These are phyloP conservation scores for Termitomyces sp. DNA, from an alignment of 768 basidiomycete species.

Conservation along the genomic window DNA sequence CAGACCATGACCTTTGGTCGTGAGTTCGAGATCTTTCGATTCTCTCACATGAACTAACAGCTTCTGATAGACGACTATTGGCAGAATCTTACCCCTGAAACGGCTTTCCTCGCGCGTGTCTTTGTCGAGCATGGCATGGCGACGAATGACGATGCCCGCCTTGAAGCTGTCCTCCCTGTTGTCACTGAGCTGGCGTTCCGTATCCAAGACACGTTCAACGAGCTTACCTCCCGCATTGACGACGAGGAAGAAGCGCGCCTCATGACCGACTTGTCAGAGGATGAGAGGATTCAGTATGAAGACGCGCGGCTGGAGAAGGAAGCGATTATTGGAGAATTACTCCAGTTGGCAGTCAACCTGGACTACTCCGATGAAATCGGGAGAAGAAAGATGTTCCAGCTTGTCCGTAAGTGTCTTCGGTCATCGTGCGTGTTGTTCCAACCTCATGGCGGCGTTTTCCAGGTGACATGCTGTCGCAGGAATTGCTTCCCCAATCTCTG, in stretches of 20 bases:
- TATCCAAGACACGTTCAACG: slow-evolving; percentile 70
- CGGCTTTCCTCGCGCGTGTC: slow-evolving; percentile 76
- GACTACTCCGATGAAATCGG: slow-evolving; percentile 95
- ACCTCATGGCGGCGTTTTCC: not conserved
- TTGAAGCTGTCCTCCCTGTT: slow-evolving; percentile 76
- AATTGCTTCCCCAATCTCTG: slow-evolving; percentile 63
- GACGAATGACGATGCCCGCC: slow-evolving; percentile 53
- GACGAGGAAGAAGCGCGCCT: slow-evolving; percentile 19
- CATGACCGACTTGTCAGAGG: slow-evolving; percentile 22
- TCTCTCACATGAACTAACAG: not conserved
- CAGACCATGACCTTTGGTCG: slow-evolving; percentile 68
- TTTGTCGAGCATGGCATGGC: slow-evolving; percentile 75
- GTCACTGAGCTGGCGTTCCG: slow-evolving; percentile 78
- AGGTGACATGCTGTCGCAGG: slow-evolving; percentile 82
- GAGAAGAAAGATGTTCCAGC: slow-evolving; percentile 78
- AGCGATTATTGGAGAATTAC: slow-evolving; percentile 77
- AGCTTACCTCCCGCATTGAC: slow-evolving; percentile 23
- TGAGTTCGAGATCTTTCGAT: slow-evolving; percentile 25
- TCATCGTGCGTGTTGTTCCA: not conserved
- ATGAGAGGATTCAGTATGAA: slow-evolving; percentile 37
- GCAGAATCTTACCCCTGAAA: slow-evolving; percentile 65
- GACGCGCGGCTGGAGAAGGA: slow-evolving; percentile 50
- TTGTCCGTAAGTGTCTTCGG: slow-evolving; percentile 65
- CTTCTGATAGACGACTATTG: slow-evolving; percentile 62
- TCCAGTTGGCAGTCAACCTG: slow-evolving; percentile 71